Percentiles rank a stretch among this genome's conserved stretches.
Conservation (phyloP, 2,329 filamentous ascomycete genomes). For the Plectosphaerella sp. region DNA sequence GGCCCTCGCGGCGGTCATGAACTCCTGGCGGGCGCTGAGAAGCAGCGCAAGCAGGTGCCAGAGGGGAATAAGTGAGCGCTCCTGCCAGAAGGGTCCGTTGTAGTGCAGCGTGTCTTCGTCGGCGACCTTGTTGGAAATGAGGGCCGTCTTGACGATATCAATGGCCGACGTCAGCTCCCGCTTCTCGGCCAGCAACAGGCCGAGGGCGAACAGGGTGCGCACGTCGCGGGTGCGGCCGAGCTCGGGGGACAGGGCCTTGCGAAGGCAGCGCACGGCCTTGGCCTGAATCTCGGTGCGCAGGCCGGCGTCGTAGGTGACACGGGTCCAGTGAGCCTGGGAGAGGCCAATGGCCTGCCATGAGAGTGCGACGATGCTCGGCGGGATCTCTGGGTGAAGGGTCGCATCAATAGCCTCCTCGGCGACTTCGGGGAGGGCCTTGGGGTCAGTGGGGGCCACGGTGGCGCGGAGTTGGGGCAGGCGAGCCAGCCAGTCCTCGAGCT, state of each 20-base stretch:
- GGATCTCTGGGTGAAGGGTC: slow-evolving; percentile 39
- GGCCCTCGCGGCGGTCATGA: slow-evolving; percentile 70
- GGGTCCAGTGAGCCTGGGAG: slow-evolving; percentile 82
- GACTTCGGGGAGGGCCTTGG: slow-evolving; percentile 20
- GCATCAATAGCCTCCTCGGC: slow-evolving; percentile 21
- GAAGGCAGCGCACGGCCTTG: slow-evolving; percentile 72
- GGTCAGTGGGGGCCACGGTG: slow-evolving; percentile 19
- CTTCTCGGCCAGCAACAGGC: slow-evolving; percentile 82
- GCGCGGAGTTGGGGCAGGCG: slow-evolving; percentile 41
- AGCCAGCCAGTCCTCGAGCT: slow-evolving; percentile 72
- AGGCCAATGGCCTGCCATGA: slow-evolving; percentile 84
- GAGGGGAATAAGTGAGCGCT: slow-evolving; percentile 67
- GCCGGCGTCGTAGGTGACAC: slow-evolving; percentile 71
- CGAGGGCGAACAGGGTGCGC: slow-evolving; percentile 75
- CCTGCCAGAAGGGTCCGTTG: slow-evolving; percentile 52
- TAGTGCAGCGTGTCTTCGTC: slow-evolving; percentile 34
- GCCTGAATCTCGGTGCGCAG: slow-evolving; percentile 68
- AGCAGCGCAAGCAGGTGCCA: slow-evolving; percentile 91
- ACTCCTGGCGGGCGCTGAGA: slow-evolving; percentile 82
- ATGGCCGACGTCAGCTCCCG: slow-evolving; percentile 77
- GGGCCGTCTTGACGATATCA: slow-evolving; percentile 72
- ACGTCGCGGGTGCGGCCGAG: slow-evolving; percentile 64
- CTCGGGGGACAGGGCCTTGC: slow-evolving; percentile 65
- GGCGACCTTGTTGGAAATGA: slow-evolving; percentile 55
- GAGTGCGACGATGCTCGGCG: slow-evolving; percentile 58